A percentile compares a stretch with the other conserved stretches of the same genome.
Conservation (phyloP, 2,329 filamentous ascomycete species). For the Sporothrix mexicana region DNA sequence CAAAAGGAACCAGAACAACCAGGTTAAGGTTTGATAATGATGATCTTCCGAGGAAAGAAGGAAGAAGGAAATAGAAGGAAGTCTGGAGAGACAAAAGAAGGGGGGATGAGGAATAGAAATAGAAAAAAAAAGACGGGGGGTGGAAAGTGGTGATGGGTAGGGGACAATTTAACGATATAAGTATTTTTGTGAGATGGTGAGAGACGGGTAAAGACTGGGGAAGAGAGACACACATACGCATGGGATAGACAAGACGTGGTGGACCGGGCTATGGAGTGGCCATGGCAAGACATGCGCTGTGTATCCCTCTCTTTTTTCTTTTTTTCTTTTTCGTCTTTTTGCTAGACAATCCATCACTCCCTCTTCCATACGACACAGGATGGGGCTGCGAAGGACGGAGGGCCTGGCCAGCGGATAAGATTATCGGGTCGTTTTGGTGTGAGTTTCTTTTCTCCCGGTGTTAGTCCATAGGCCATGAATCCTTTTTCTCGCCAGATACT, state of each 20-base stretch:
- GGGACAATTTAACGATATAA: slow-evolving; percentile 24
- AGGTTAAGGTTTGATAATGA: slow-evolving; percentile 18
- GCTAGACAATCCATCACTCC: background rate
- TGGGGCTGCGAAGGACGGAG: slow-evolving; percentile 19
- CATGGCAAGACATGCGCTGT: slow-evolving; percentile 12
- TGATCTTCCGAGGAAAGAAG: slow-evolving; percentile 13
- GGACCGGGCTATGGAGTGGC: slow-evolving; percentile 5
- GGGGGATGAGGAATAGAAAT: slow-evolving; percentile 28
- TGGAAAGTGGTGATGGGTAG: slow-evolving; percentile 6
- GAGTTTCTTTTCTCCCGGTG: background rate
- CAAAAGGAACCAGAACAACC: background rate
- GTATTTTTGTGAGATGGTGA: background rate
- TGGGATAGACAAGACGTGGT: background rate
- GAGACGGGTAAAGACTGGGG: slow-evolving; percentile 11
- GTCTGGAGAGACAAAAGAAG: slow-evolving; percentile 17
- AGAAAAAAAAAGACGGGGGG: slow-evolving; percentile 11
- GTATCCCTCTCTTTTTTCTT: background rate
- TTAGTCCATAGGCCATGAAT: background rate
- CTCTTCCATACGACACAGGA: slow-evolving; percentile 18
- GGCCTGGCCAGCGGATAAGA: slow-evolving; percentile 14
- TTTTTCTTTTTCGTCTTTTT: no score
- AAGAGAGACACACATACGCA: slow-evolving; percentile 12
- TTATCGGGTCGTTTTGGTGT: slow-evolving; percentile 9
- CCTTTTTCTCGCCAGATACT: slow-evolving; percentile 23
- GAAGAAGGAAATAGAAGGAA: slow-evolving; percentile 23